Evolutionary conservation across 164 flowering plant species (phyloP), one percentile per base, ranked within the genome.

Genomic region (Berberis vulgaris): DNA sequence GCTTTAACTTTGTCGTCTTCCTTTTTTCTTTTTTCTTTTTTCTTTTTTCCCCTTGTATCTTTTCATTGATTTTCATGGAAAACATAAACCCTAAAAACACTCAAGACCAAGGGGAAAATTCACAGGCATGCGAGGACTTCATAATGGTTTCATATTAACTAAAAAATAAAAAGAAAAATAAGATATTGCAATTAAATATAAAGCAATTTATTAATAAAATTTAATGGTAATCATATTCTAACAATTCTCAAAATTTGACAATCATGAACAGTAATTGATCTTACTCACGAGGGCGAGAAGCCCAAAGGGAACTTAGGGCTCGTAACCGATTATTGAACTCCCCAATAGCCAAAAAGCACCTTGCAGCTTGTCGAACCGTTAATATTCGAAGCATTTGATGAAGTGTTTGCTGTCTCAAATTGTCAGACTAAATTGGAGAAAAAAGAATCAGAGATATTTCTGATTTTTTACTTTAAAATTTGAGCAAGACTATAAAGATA

Each of bases 321-420:
- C 88, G 76, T 44, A 91, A 82, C 13, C 92, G 80, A 0, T 96
- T 81, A 60, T 76, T 77, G 68, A 84, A 89, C 63, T 91, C 98
- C 56, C 76, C 77, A 58, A 87, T 83, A 7, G 85, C 92, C 53
- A 91, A 82, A 46, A 91, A 79, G 2, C 95, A 92, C 1, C 91
- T 84, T 12, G 98, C 98, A 56, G 91, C 89, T 81, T 91, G 96
- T 1, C 93, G 86, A 7, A 91, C 85, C 3, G 98, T 89, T 73
- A 92, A 68, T 44, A 89, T 92, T 11, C 95, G 75, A 67, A 82
- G 81, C 86, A 91, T 69, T 72, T 86, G 98, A 63, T 86, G 98
- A 67, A 91, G 69, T 0, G 95, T 87, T 68, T 87, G 96, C 72
- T 86, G 89, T 72, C 96, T 78, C 73, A 91, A 73, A 61, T 87